These are phyloP conservation scores for Aspergillus phoenicis DNA, from an alignment of 2,329 filamentous ascomycete genomes.

Conservation along the genomic window DNA sequence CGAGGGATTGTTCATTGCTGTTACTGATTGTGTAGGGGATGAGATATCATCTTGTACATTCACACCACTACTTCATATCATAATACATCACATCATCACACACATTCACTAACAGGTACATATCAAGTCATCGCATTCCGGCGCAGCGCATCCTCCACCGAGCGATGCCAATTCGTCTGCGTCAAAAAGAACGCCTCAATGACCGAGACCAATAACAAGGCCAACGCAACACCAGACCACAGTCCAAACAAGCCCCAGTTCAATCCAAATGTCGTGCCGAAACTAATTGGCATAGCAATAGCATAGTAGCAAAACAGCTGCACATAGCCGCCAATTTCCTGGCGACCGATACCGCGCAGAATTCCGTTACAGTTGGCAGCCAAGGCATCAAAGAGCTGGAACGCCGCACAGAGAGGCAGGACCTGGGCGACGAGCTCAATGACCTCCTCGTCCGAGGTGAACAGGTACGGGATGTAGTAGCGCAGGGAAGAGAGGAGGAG, in stretches of 20 bases:
- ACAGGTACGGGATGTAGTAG: slow-evolving; percentile 73
- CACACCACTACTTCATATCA: no score
- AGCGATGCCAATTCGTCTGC: slow-evolving; percentile 58
- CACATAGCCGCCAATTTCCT: slow-evolving; percentile 86
- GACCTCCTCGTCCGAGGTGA: slow-evolving; percentile 73
- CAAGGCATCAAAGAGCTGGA: slow-evolving; percentile 86
- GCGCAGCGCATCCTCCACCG: slow-evolving; percentile 61
- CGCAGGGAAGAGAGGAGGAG: slow-evolving; percentile 68
- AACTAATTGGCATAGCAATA: slow-evolving; percentile 80
- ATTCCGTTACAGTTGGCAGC: slow-evolving; percentile 80
- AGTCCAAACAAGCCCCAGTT: slow-evolving; percentile 77
- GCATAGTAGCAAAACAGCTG: slow-evolving; percentile 85
- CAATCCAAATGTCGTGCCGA: slow-evolving; percentile 75
- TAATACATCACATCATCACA: slow-evolving; percentile 2
- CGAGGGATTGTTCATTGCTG: no score
- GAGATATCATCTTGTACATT: no score
- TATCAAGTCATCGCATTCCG: slow-evolving; percentile 50
- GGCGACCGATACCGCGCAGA: slow-evolving; percentile 81
- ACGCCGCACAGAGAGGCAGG: slow-evolving; percentile 79
- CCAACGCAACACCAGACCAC: slow-evolving; percentile 78
- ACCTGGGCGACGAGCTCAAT: slow-evolving; percentile 68
- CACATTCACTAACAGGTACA: not conserved
- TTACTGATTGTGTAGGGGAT: no score
- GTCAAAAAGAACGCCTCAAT: slow-evolving; percentile 62
- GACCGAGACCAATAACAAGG: slow-evolving; percentile 60